Evolutionary conservation across 768 basidiomycete genomes (phyloP).

Genomic region (Tylopilus subfusipes): DNA sequence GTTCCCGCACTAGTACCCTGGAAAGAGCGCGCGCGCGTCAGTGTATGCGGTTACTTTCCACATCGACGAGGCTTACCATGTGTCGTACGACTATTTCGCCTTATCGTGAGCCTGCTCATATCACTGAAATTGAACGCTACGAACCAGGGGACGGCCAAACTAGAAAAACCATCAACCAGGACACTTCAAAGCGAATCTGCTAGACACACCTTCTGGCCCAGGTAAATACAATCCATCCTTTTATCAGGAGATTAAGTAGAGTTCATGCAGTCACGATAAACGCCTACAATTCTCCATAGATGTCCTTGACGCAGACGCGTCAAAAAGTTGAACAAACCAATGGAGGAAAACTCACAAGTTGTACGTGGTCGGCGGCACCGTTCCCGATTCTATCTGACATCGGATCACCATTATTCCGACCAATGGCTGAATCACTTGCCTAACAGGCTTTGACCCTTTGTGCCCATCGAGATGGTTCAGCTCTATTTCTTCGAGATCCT

Average conservation of each 20-base stretch:
- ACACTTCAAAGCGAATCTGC: background rate
- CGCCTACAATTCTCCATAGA: constrained; percentile 85
- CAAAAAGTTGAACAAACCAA: background rate
- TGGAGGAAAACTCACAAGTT: constrained; percentile 51
- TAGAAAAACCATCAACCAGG: constrained; percentile 25
- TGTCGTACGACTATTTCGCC: constrained; percentile 49
- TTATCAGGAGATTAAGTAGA: background rate
- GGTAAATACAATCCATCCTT: constrained; percentile 95
- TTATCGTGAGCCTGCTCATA: constrained; percentile 1
- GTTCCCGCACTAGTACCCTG: constrained; percentile 69
- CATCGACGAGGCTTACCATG: constrained; percentile 40
- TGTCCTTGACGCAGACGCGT: constrained; percentile 58
- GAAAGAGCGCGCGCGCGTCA: constrained; percentile 1
- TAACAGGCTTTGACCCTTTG: constrained; percentile 79
- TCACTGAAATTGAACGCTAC: constrained; percentile 21
- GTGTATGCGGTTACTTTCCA: background rate
- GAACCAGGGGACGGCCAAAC: constrained; percentile 75
- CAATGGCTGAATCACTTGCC: constrained; percentile 32
- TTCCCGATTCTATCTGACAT: constrained; percentile 69
- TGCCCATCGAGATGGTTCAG: constrained; percentile 85
- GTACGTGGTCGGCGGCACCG: constrained; percentile 91
- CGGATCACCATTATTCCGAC: constrained; percentile 1
- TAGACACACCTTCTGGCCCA: constrained; percentile 80
- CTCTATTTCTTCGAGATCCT: constrained; percentile 82
- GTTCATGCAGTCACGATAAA: background rate